Base-by-base conservation (phyloP, 2,329 filamentous ascomycete genomes). In the Diaporthe sp. region DNA sequence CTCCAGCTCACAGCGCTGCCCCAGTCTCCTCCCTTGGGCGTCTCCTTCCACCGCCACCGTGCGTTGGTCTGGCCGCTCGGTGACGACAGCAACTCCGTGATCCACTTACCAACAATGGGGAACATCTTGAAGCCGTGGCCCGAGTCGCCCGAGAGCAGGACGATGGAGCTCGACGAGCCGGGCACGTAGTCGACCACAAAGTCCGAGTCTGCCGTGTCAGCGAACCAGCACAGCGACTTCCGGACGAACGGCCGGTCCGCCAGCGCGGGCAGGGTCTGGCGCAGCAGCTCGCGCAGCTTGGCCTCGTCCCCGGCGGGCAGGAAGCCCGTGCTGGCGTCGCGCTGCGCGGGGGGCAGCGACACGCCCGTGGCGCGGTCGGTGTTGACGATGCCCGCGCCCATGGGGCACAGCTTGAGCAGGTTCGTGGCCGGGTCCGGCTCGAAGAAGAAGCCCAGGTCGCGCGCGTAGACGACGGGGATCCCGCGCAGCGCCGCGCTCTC, bases 101-200 rank as follows among this genome's bases (percentile, higher is more conserved):
- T 86, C 85, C 88, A 92, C n/a, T 83, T 80, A 0, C 91, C 90
- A n/a, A 90, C 83, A 34, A 91, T 85, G 0, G 90, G 90, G 67
- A 92, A 85, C 88, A 92, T 91, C 82, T 92, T 92, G 81, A 92
- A 92, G 0, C 87, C 89, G 79, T 92, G 90, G 0, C 90, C 91
- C 1, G 90, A 92, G 78, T 92, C 91, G 0, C 90, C 90, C 0
- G 88, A 87, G 0, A 89, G 77, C 34, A 70, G n/a, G 0, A 91
- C 79, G 3, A 92, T 81, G 3, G 92, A 83, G 0, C 85, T 87
- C 2, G 83, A 82, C 1, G 85, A 88, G 0, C 83, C 80, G 0
- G 90, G 90, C 0, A 92, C 87, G 72, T 87, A 90, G 79, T 92
- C 91, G 58, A 93, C 86, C 67, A 91, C 86, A 77, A 88, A 93